Conservation (phyloP, 1,284 basidiomycete genomes). For the Austroboletus niveus region DNA sequence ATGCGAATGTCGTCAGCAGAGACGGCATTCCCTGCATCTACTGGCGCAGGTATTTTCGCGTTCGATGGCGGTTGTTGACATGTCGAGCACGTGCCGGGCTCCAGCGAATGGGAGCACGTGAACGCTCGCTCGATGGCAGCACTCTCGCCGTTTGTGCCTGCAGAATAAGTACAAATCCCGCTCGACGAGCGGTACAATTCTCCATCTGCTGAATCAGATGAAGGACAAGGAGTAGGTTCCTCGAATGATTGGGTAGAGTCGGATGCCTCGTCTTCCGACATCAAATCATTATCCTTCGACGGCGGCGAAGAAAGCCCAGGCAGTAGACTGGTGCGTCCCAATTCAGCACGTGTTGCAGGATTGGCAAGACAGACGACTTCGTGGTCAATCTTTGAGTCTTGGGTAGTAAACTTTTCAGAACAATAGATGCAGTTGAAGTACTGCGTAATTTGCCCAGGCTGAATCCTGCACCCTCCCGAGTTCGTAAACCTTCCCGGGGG, state of each 20-base stretch:
- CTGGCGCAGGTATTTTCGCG: background rate
- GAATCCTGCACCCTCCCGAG: too few relatives aligned
- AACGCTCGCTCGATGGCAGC: background rate
- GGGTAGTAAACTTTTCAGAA: background rate
- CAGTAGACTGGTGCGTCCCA: background rate
- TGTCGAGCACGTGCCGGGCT: conserved; percentile 6
- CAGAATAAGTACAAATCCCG: background rate
- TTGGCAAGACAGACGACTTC: conserved; percentile 5
- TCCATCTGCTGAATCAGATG: conserved; percentile 1
- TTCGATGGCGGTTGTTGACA: conserved; percentile 7
- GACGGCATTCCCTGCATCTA: background rate
- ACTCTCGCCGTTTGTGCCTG: background rate
- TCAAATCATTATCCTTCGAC: background rate
- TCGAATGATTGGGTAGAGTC: background rate
- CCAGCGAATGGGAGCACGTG: background rate
- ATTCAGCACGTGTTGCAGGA: background rate
- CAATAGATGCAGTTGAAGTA: conserved; percentile 20
- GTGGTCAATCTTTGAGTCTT: conserved; percentile 5
- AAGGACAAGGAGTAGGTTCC: background rate
- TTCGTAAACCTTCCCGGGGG: conserved; percentile 5
- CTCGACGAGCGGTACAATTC: conserved; percentile 13
- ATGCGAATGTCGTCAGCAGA: background rate
- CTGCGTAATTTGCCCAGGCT: background rate
- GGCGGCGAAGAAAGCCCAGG: background rate
- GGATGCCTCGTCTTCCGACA: background rate